Evolutionary conservation across 106 monocot species (phyloP), one percentile per base, ranked within the genome.

Genomic region (Acorus calamus): DNA sequence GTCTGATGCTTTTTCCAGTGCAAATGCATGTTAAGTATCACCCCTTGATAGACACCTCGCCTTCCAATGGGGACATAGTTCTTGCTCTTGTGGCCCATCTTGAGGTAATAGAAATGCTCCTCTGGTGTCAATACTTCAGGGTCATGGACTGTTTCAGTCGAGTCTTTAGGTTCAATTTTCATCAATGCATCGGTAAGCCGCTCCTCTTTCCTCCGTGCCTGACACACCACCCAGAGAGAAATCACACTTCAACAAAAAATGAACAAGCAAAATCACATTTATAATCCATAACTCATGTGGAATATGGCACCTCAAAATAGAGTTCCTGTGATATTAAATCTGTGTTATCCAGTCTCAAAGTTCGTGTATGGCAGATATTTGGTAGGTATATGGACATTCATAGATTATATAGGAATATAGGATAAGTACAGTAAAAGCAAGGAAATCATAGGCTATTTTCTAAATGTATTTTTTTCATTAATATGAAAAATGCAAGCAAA

Each of bases 1-100:
- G 98, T 99, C 51, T 91, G 98, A 66, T 99, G 98, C 42, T 99
- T 99, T 71, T 99, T 99, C 98, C 92, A 99, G 55, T 99, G 98
- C 69, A 99, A 78, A 68, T 98, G 96, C 91, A 98, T 99, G 74
- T 92, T 99, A n/a, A 99, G 76, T 63, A 92, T 99, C 50, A 99
- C 92, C 52, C 98, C 98, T 74, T 92, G 92, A 53, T 83, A 98
- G 63, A 98, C 83, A n/a, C 98, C 92, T 44, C 92, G 88, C 52
- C 92, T 73, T 66, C 92, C 98, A 56, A 99, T 77, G 47, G 98
- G 98, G 8, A 99, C 98, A 77, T 99, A 92, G 56, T 99, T 99
- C 67, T 92, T 92, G 74, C 83, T 73, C 54, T 92, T 99, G 57
- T 71, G 83, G 13, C 92, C 92, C 82, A 88, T 76, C 66, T 88